Base-by-base conservation (phyloP, 768 basidiomycete species). In the Lactarius akahatsu region DNA sequence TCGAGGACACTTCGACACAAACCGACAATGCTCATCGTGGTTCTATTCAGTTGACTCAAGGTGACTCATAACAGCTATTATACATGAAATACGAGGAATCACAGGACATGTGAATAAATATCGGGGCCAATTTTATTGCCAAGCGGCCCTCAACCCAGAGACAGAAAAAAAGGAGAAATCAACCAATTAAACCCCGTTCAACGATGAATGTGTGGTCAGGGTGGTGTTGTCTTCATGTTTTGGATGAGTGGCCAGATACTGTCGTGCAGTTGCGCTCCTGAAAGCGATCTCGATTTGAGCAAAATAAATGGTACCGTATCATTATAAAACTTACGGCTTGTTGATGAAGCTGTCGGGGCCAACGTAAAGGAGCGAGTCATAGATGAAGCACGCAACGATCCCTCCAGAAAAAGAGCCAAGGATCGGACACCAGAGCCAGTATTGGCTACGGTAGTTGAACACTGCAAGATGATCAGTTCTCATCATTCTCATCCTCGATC, bases 401-500 rank as follows among this genome's bases (percentile, higher is more conserved):
- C 80, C 86, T 26, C 88, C 88, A 38, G 83, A 68, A 72, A 89
- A 82, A 18, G 87, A 82, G 1, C 77, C 86, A 54, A 87, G 75
- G 20, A 87, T 72, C 1, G 86, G 83, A 70, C 84, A 85, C 88
- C 89, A 90, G 36, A 90, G 70, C 88, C 88, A 90, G 71, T 89
- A 90, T 64, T 90, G 87, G 71, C 80, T 83, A 69, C 74, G 71
- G 62, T 72, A 76, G 32, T 77, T 80, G 75, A 77, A 83, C 18
- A 80, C 75, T 73, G 38, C 16, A 30, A 45, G 36, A 28, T 26
- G 9, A 18, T 56, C 30, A 56, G 20, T 32, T 32, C 32, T 32
- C 32, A 1, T 28, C 28, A 3, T 28, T 28, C 28, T 28, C 28
- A 28, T 32, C 32, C 32, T n/a, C 8, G 36, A 38, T 11, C 36